Evolutionary conservation across 768 basidiomycete genomes (phyloP), one percentile per base, ranked within the genome.

Genomic region (Mycena leptocephala): DNA sequence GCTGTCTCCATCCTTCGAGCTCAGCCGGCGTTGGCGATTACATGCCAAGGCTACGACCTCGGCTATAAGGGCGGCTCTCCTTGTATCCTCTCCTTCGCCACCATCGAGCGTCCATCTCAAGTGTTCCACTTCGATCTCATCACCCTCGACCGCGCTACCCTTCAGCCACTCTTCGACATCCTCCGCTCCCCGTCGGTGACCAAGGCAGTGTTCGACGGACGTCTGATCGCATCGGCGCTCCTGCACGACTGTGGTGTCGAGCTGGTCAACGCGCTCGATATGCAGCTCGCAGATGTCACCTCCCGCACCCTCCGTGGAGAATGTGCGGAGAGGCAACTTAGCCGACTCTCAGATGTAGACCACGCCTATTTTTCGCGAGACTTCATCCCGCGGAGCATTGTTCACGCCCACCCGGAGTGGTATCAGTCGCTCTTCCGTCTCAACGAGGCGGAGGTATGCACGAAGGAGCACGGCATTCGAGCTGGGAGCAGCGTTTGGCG

Each of bases 331-430:
- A 64, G 39, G 39, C 62, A 64, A 46, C 62, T 43, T 41, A 46
- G 62, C 41, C 62, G 62, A 30, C 39, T 64, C 62, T 64, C 62
- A 46, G 26, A 58, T 58, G 30, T 58, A 58, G 55, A 59, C 58
- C 4, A 33, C 32, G 35, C 58, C 35, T 35, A 22, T 59, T 22
- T 35, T 59, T 59, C 58, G 33, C 58, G 58, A n/a, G n/a, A 55
- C 11, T 46, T 43, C 28, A 41, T 64, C 62, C 62, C 62, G 28
- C 39, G 22, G 43, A 65, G 63, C 63, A 48, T 46, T 65, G 63
- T 65, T 65, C 63, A 65, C 16, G 63, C 63, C 63, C 63, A 65
- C 28, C 63, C 63, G 43, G 63, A 65, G 43, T 65, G 63, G 63
- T 65, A 65, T 65, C 43, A 30, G 41, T 32, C 63, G 28, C 63